Percentiles rank a stretch among this genome's conserved stretches.
Conservation (phyloP, 345 rosid species). For the Cardamine resedifolia region DNA sequence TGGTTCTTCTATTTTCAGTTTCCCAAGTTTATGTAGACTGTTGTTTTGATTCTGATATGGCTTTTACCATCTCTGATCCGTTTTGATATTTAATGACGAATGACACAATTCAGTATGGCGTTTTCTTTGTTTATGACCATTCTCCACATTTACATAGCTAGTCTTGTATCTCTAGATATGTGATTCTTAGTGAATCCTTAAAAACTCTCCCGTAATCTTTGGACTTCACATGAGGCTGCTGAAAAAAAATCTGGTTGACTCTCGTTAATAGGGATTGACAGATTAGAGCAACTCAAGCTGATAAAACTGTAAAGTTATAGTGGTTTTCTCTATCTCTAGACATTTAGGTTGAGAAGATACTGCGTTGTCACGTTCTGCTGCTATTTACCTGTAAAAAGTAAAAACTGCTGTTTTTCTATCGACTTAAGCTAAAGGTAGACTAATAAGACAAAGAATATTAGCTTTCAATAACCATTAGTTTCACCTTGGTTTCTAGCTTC, state of each 20-base stretch:
- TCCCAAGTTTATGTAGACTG: background rate
- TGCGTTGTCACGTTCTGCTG: background rate
- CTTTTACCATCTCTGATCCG: constrained; percentile 3
- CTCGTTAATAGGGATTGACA: background rate
- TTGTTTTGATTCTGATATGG: constrained; percentile 18
- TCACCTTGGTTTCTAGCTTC: background rate
- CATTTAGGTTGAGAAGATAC: background rate
- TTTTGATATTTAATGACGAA: constrained; percentile 21
- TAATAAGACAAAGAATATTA: background rate
- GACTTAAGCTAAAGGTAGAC: background rate
- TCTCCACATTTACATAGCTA: background rate
- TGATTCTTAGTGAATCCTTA: too few relatives aligned
- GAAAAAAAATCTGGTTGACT: background rate
- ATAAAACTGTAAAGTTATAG: background rate
- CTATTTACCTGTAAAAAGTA: background rate
- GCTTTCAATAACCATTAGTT: background rate
- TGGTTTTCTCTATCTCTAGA: background rate
- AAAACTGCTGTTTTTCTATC: background rate
- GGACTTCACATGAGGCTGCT: background rate
- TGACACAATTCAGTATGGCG: background rate
- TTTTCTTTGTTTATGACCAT: background rate
- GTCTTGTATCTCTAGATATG: background rate
- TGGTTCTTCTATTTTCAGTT: background rate
- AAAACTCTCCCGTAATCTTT: background rate
- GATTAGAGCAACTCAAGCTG: background rate